These are phyloP conservation scores for Ramaria rubella DNA, from an alignment of 768 basidiomycete genomes.

Conservation along the genomic window DNA sequence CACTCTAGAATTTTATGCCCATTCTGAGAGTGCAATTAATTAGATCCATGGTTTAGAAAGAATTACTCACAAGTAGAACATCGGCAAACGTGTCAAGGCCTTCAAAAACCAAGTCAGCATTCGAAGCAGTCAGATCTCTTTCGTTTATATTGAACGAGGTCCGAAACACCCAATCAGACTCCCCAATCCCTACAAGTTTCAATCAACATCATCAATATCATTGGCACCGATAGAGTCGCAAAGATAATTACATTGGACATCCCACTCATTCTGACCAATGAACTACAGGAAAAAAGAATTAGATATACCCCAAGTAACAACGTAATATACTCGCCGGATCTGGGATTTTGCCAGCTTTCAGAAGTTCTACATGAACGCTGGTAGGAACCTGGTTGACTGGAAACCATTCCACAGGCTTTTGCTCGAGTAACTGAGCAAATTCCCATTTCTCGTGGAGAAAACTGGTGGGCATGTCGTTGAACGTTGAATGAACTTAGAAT, in stretches of 20 bases:
- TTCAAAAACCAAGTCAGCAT: conserved; percentile 78
- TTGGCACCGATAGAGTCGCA: background rate
- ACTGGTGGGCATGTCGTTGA: conserved; percentile 25
- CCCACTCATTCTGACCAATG: conserved; percentile 76
- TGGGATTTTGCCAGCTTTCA: conserved; percentile 65
- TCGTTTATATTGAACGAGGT: conserved; percentile 50
- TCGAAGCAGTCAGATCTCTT: conserved; percentile 36
- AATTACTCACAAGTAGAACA: conserved; percentile 53
- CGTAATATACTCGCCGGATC: conserved; percentile 56
- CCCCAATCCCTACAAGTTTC: conserved; percentile 68
- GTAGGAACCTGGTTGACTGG: conserved; percentile 65
- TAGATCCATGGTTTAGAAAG: background rate
- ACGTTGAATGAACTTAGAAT: too few species aligned
- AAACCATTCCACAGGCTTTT: conserved; percentile 62
- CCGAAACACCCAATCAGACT: conserved; percentile 79
- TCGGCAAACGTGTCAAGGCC: conserved; percentile 86
- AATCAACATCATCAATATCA: background rate
- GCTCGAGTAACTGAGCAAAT: conserved; percentile 61
- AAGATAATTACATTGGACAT: conserved; percentile 69
- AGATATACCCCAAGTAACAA: conserved; percentile 7
- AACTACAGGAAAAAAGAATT: conserved; percentile 39
- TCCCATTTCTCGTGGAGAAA: conserved; percentile 46
- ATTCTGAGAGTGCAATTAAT: conserved; percentile 45
- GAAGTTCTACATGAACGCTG: conserved; percentile 79
- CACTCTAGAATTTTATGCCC: conserved; percentile 61